These are phyloP conservation scores for Sporothrix protearum DNA, from an alignment of 2,329 filamentous ascomycete genomes.

Conservation along the genomic window DNA sequence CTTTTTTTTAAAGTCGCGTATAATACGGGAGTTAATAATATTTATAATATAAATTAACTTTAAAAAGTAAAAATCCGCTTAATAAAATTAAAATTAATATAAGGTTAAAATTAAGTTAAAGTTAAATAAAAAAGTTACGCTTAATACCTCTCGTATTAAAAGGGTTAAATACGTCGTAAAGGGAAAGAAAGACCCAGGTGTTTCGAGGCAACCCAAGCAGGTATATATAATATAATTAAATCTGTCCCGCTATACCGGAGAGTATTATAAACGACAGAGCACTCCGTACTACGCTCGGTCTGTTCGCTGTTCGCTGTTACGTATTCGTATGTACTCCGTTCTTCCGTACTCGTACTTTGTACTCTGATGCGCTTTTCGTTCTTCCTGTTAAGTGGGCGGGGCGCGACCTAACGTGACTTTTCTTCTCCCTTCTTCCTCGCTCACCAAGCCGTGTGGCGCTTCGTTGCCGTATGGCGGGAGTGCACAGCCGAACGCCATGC, in stretches of 20 bases:
- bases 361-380: not conserved
- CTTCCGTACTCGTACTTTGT: not conserved
- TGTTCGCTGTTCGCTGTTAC: not conserved
- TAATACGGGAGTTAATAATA: not conserved
- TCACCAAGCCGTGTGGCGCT: constrained; percentile 35
- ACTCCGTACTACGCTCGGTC: not conserved
- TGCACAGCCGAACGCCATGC: constrained; percentile 24
- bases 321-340: not conserved
- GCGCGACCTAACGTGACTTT: not conserved
- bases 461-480: constrained; percentile 35
- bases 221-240: constrained; percentile 16
- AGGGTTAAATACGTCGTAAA: not conserved
- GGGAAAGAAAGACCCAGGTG: not conserved
- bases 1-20: not conserved
- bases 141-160: no score
- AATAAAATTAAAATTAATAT: no score
- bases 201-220: not conserved
- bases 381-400: not conserved
- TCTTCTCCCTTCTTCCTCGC: constrained; percentile 25
- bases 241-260: not conserved
- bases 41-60: not conserved
- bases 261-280: not conserved
- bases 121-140: not conserved
- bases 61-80: not conserved
- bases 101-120: no score